These are phyloP conservation scores for Trichophyton verrucosum DNA, from an alignment of 2,329 filamentous ascomycete genomes.

Conservation along the genomic window DNA sequence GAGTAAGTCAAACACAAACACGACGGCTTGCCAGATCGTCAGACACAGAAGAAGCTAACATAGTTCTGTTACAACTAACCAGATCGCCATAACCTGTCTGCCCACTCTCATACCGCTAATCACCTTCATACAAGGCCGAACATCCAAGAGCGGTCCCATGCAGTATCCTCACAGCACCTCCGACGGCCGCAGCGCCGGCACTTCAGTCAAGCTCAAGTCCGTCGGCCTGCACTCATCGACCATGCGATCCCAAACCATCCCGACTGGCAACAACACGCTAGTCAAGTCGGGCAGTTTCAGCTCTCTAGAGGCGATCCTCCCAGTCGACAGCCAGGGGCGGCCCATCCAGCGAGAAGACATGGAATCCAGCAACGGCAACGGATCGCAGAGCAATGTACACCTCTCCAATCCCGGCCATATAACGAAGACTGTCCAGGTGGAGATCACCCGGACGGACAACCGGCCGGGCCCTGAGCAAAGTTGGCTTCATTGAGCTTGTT, in stretches of 20 bases:
- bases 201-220: background rate
- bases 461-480: background rate
- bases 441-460: background rate
- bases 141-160: background rate
- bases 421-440: slow-evolving; percentile 1
- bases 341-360: background rate
- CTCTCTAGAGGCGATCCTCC: slow-evolving; percentile 1
- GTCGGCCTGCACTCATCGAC: background rate
- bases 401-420: background rate
- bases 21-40: background rate
- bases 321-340: background rate
- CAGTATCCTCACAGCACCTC: background rate
- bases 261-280: background rate
- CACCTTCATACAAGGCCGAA: background rate
- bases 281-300: background rate
- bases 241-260: background rate
- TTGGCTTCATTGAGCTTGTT: background rate
- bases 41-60: background rate
- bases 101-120: slow-evolving; percentile 3
- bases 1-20: slow-evolving; percentile 28
- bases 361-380: background rate
- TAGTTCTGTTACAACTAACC: background rate
- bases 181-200: background rate
- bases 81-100: slow-evolving; percentile 4
- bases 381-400: background rate